A percentile compares a stretch with the other conserved stretches of the same genome.
Conservation (phyloP, 768 basidiomycete species). For the Xerocomus spinulosus region DNA sequence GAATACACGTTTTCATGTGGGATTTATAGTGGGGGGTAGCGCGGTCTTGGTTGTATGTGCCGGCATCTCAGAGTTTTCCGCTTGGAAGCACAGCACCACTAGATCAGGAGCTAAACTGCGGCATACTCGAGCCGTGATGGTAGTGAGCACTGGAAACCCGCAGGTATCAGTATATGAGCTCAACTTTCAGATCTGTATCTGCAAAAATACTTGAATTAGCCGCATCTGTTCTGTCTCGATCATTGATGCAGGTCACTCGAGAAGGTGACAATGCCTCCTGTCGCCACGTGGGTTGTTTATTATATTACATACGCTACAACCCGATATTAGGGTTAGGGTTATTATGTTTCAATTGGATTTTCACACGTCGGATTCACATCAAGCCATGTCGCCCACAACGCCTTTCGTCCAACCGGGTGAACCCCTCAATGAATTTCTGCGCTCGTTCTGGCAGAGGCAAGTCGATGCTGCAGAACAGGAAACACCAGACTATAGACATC, state of each 20-base stretch:
- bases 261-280: background rate
- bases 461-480: slow-evolving; percentile 84
- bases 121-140: background rate
- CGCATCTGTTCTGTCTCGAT: no score
- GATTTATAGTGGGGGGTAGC: background rate
- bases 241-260: background rate
- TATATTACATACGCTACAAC: slow-evolving; percentile 2
- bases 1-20: background rate
- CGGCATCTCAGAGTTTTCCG: background rate
- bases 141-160: background rate
- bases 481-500: slow-evolving; percentile 83
- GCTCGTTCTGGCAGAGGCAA: slow-evolving; percentile 87
- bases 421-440: slow-evolving; percentile 80
- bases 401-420: slow-evolving; percentile 83
- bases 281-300: background rate
- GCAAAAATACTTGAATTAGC: no score
- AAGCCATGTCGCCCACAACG: slow-evolving; percentile 32
- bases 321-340: slow-evolving; percentile 29
- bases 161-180: background rate
- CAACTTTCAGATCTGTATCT: no score
- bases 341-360: background rate
- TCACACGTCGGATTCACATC: slow-evolving; percentile 21
- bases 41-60: background rate
- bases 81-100: background rate
- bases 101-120: background rate